These are phyloP conservation scores for Didymella pinodella DNA, from an alignment of 2,329 filamentous ascomycete species.

Conservation along the genomic window DNA sequence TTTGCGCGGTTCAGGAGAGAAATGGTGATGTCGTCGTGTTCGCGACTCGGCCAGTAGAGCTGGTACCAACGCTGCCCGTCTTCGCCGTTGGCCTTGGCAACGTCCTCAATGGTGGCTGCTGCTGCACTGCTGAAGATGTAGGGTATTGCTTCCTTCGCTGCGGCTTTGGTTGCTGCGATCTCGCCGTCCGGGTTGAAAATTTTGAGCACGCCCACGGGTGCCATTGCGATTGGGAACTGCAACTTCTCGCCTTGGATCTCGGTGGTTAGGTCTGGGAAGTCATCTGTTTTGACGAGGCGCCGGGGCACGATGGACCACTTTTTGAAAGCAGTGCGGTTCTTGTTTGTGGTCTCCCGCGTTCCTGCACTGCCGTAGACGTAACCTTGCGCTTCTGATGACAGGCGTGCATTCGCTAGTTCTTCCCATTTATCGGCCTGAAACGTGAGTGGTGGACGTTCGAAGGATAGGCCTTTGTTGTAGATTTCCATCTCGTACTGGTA, in stretches of 20 bases:
- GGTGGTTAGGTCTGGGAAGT: conserved; percentile 25
- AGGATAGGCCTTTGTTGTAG: conserved; percentile 45
- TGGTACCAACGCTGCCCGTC: conserved; percentile 71
- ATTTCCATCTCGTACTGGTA: conserved; percentile 41
- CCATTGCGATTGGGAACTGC: conserved; percentile 64
- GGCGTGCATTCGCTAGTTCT: conserved; percentile 35
- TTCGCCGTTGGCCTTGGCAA: conserved; percentile 62
- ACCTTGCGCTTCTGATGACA: conserved; percentile 44
- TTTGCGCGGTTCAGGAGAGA: conserved; percentile 69
- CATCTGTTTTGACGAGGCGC: conserved; percentile 22
- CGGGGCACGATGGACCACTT: conserved; percentile 36
- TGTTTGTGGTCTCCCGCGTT: conserved; percentile 41
- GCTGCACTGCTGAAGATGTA: conserved; percentile 72
- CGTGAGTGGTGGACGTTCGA: conserved; percentile 44
- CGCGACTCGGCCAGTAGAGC: conserved; percentile 73
- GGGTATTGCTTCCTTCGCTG: conserved; percentile 66
- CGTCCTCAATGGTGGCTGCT: conserved; percentile 68
- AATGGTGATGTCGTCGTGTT: conserved; percentile 68
- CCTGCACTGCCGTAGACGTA: conserved; percentile 49
- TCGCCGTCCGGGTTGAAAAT: conserved; percentile 73
- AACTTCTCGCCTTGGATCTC: conserved; percentile 53
- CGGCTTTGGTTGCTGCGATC: conserved; percentile 66
- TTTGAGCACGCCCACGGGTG: conserved; percentile 71
- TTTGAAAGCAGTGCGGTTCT: conserved; percentile 39
- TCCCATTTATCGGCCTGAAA: conserved; percentile 40